Evolutionary conservation across 2,329 filamentous ascomycete genomes (phyloP).

Genomic region (Claviceps quebecensis): DNA sequence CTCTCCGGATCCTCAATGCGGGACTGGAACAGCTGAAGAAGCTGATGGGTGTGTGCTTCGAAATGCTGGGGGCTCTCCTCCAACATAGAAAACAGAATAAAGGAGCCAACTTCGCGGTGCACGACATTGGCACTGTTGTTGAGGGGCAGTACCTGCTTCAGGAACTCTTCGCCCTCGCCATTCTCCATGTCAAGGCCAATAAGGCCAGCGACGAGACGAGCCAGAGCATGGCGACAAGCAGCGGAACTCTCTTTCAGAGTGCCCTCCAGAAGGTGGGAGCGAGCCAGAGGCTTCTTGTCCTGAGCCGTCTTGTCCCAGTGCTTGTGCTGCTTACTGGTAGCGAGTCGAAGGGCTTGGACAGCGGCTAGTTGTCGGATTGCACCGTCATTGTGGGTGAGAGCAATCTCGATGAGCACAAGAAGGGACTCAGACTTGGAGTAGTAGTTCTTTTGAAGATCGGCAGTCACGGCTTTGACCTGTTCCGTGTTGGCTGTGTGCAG

Average conservation of each 20-base stretch:
- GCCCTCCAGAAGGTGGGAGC: slow-evolving; percentile 70
- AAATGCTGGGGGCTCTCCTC: slow-evolving; percentile 80
- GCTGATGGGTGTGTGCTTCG: slow-evolving; percentile 61
- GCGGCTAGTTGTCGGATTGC: slow-evolving; percentile 79
- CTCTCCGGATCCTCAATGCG: slow-evolving; percentile 87
- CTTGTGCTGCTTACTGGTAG: slow-evolving; percentile 37
- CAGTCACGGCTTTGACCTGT: slow-evolving; percentile 78
- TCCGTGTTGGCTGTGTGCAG: slow-evolving; percentile 62
- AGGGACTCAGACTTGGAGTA: slow-evolving; percentile 78
- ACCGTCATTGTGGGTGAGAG: slow-evolving; percentile 60
- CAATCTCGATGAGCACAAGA: slow-evolving; percentile 73
- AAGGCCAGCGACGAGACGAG: slow-evolving; percentile 76
- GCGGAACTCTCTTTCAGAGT: slow-evolving; percentile 66
- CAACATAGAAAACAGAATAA: slow-evolving; percentile 82
- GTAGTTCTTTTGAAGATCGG: slow-evolving; percentile 83
- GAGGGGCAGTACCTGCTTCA: slow-evolving; percentile 65
- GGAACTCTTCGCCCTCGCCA: slow-evolving; percentile 71
- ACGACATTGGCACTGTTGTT: slow-evolving; percentile 59
- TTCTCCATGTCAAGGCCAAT: slow-evolving; percentile 63
- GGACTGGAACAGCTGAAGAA: slow-evolving; percentile 71
- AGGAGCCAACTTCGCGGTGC: slow-evolving; percentile 81
- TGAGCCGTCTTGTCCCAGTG: slow-evolving; percentile 68
- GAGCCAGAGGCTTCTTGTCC: slow-evolving; percentile 66
- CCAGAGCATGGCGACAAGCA: slow-evolving; percentile 71
- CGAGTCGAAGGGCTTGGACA: slow-evolving; percentile 74